Conservation (phyloP, 805 yeast species). For the Maudiozyma saulgeensis region DNA sequence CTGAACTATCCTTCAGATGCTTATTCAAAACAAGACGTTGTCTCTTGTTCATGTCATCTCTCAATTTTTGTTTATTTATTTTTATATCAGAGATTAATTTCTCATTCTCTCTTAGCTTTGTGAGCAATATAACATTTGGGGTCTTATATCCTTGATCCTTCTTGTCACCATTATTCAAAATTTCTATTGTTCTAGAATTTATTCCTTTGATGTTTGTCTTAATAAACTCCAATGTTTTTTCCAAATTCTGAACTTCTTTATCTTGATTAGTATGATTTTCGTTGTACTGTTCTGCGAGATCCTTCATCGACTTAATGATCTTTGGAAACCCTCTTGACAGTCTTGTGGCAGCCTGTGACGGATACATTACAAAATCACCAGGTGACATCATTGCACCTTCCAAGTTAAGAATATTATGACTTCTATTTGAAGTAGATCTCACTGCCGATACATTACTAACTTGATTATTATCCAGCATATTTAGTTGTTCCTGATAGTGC, state of each 20-base stretch:
- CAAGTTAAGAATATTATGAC: constrained; percentile 37
- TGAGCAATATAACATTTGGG: constrained; percentile 34
- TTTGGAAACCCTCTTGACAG: constrained; percentile 23
- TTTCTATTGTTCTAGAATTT: constrained; percentile 21
- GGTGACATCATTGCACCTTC: constrained; percentile 16
- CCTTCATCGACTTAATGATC: constrained; percentile 24
- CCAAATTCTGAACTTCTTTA: constrained; percentile 30
- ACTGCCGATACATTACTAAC: not conserved
- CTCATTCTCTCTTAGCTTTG: constrained; percentile 7
- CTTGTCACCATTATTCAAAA: constrained; percentile 56
- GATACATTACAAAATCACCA: constrained; percentile 20
- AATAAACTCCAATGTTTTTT: constrained; percentile 18
- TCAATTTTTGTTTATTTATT: constrained; percentile 17
- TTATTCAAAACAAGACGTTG: constrained; percentile 18
- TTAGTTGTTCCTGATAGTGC: constrained; percentile 22
- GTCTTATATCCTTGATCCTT: constrained; percentile 37
- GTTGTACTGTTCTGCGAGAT: constrained; percentile 46
- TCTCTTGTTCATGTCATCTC: constrained; percentile 23
- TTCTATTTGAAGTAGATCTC: constrained; percentile 29
- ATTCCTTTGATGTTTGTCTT: constrained; percentile 15
- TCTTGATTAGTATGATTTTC: constrained; percentile 38
- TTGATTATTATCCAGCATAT: constrained; percentile 1
- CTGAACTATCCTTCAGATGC: constrained; percentile 9
- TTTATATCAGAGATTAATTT: constrained; percentile 7
- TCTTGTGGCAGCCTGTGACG: constrained; percentile 27